A percentile compares a stretch with the other conserved stretches of the same genome.
These are phyloP conservation scores for Saccharomycopsis sp. DNA, from an alignment of 805 yeast genomes.

Conservation along the genomic window DNA sequence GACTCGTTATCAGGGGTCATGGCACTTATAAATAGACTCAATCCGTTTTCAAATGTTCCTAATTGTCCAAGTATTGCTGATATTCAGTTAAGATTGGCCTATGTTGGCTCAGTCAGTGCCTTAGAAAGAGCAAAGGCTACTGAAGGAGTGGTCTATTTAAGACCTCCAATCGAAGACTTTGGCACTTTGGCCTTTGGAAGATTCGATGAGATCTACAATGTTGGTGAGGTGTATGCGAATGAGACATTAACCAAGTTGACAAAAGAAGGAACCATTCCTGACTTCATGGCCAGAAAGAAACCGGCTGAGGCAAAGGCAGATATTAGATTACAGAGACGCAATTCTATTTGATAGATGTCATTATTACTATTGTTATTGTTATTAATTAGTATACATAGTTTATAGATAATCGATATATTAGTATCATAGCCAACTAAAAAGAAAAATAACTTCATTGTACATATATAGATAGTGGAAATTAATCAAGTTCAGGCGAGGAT, in stretches of 20 bases:
- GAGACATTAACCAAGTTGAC: conserved; percentile 46
- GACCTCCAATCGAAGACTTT: conserved; percentile 91
- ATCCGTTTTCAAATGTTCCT: conserved; percentile 83
- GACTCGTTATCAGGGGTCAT: conserved; percentile 89
- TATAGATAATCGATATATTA: background rate
- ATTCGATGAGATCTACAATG: conserved; percentile 81
- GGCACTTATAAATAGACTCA: conserved; percentile 82
- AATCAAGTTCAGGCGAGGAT: conserved; percentile 36
- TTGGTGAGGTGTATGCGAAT: conserved; percentile 73
- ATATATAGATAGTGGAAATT: no score
- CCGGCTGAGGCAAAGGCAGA: conserved; percentile 26
- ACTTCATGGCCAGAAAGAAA: conserved; percentile 39
- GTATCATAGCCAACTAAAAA: background rate
- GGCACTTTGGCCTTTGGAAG: conserved; percentile 90
- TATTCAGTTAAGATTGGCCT: conserved; percentile 86
- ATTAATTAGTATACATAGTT: no score
- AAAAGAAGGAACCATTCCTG: conserved; percentile 49
- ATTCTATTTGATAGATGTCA: conserved; percentile 51
- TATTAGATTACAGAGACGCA: conserved; percentile 45
- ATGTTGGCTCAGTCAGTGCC: conserved; percentile 92
- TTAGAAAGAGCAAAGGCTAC: conserved; percentile 78
- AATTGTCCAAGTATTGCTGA: conserved; percentile 93
- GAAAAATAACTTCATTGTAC: background rate
- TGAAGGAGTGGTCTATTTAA: conserved; percentile 76
- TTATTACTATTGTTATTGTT: no score